A percentile compares a stretch with the other conserved stretches of the same genome.
Evolutionary conservation across 345 rosid genomes (phyloP).

Genomic region (Arabidopsis arenosa): DNA sequence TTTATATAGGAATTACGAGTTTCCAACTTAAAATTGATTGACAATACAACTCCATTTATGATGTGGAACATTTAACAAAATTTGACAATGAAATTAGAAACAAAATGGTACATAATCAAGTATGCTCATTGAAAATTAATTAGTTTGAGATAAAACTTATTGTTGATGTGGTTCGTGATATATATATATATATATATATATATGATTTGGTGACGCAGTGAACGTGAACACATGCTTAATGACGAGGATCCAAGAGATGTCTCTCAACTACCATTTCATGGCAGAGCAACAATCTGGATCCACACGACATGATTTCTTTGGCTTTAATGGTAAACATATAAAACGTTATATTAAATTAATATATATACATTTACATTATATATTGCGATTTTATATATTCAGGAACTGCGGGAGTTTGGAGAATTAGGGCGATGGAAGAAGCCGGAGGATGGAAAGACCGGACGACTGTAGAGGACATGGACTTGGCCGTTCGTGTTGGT

Average conservation of each 20-base stretch:
- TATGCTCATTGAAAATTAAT: neutral
- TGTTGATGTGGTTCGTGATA: neutral
- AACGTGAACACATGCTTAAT: conserved; percentile 40
- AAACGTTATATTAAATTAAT: too few relatives aligned
- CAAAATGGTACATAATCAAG: neutral
- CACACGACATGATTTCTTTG: conserved; percentile 40
- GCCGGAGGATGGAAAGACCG: conserved; percentile 98
- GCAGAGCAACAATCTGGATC: conserved; percentile 45
- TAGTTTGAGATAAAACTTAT: neutral
- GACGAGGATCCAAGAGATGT: conserved; percentile 46
- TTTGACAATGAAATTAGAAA: neutral
- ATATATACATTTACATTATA: too few relatives aligned
- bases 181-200: conserved; percentile 5
- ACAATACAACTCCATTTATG: neutral
- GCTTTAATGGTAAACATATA: conserved; percentile 46
- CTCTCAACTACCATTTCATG: conserved; percentile 45
- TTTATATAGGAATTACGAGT: neutral
- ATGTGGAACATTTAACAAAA: too few relatives aligned
- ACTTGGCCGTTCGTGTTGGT: conserved; percentile 39
- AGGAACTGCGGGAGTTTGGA: conserved; percentile 98
- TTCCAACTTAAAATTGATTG: neutral
- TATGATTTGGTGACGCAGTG: conserved; percentile 25
- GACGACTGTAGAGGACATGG: conserved; percentile 55
- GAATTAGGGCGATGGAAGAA: conserved; percentile 82
- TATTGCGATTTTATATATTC: neutral